Base-by-base conservation (phyloP, 139 green algal species). In the Auxenochlorella pyrenoidosa region DNA sequence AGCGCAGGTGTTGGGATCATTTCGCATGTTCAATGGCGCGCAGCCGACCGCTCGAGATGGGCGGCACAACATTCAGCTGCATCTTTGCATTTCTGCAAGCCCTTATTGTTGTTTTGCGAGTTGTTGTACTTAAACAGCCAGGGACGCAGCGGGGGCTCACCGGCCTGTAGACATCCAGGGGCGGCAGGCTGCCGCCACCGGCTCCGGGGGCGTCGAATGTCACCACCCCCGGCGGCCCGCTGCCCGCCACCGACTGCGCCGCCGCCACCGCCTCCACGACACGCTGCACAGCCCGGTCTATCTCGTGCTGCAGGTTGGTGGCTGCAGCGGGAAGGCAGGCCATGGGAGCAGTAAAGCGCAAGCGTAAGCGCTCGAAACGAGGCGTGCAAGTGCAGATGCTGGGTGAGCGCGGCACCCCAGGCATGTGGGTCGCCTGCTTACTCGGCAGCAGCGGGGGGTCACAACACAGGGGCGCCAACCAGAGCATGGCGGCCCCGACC, bases 241-340 rank as follows among this genome's bases (percentile, higher is more conserved):
- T 91, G 6, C 84, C 91, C 1, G 90, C 92, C 34, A 51, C 78
- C 3, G 83, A 86, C 88, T 98, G 95, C 3, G 95, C 95, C 22
- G 94, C 88, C 15, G 91, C 83, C 21, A 98, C 93, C 22, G 75
- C 32, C 40, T 92, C 85, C 32, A 90, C 51, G 36, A 91, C 83
- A 43, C 92, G 90, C 94, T 98, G 94, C 32, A 93, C 88, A 15
- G 94, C 95, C 28, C 80, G 59, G 89, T 98, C 96, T 13, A 98
- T 94, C 21, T 98, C 95, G 75, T 97, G 89, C 80, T 98, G 91
- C 40, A 94, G 82, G 86, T 99, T 99, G 59, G 96, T 99, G 47
- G 91, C 93, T 87, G 86, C 87, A 73, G 83, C 84, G 21, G 63
- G n/a, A n/a, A n/a, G n/a, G n/a, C n/a, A n/a, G n/a, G n/a, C n/a